Conservation (phyloP, 164 flowering plant species). For the Paratinospora sagittata region DNA sequence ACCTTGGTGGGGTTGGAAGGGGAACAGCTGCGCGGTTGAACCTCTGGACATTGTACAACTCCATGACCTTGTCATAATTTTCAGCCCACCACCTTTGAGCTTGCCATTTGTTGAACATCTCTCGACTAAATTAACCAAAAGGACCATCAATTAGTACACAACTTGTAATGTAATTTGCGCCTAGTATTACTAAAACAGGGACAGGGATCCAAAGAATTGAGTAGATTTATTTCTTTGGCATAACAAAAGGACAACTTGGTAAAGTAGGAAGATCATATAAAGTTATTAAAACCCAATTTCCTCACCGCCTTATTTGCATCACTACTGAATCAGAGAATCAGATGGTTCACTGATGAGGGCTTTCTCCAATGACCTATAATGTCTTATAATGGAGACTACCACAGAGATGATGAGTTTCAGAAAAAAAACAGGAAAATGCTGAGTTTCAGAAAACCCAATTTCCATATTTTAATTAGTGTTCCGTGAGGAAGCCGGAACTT, state of each 20-base stretch:
- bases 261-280: neutral
- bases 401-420: no score
- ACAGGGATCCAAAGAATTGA: neutral
- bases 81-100: slow-evolving; percentile 99
- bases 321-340: neutral
- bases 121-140: slow-evolving; percentile 55
- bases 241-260: neutral
- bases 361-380: neutral
- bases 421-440: no score
- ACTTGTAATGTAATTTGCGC: neutral
- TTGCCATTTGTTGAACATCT: slow-evolving; percentile 96
- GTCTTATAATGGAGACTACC: neutral
- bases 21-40: slow-evolving; percentile 69
- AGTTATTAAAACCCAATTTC: neutral
- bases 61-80: slow-evolving; percentile 94
- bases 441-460: no score
- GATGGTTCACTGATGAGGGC: neutral
- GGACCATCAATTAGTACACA: neutral
- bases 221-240: no score
- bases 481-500: no score
- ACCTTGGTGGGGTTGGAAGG: slow-evolving; percentile 60
- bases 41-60: slow-evolving; percentile 88
- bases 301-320: neutral
- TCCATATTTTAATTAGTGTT: no score
- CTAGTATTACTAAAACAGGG: neutral